A percentile compares a stretch with the other conserved stretches of the same genome.
These are phyloP conservation scores for Erysimum cheiranthoides DNA, from an alignment of 345 rosid genomes.

Conservation along the genomic window DNA sequence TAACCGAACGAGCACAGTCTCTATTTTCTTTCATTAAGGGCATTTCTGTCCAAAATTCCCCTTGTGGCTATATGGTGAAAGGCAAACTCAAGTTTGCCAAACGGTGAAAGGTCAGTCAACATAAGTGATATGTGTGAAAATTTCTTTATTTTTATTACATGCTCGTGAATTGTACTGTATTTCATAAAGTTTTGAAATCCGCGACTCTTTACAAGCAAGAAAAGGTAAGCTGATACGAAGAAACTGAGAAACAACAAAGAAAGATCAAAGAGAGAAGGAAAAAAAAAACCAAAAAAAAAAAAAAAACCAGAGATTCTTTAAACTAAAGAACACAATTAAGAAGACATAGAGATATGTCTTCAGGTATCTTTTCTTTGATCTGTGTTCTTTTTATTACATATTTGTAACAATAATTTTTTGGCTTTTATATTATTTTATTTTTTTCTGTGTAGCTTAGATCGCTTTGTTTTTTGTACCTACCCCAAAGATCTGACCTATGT, in stretches of 20 bases:
- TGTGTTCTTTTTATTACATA: neutral
- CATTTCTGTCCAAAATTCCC: no score
- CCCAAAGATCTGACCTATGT: neutral
- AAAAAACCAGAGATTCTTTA: neutral
- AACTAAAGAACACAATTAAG: neutral
- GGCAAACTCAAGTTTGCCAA: no score
- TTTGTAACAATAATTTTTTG: neutral
- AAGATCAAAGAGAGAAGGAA: neutral
- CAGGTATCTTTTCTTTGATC: constrained; percentile 15
- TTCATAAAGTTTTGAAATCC: constrained; percentile 5
- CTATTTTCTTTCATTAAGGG: no score
- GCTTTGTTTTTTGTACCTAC: constrained; percentile 1
- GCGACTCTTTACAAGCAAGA: constrained; percentile 1
- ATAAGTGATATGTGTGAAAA: no score
- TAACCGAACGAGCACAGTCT: no score
- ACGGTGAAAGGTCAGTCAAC: no score
- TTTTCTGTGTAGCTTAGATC: neutral
- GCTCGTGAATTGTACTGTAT: neutral
- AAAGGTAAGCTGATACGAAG: neutral
- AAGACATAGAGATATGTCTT: neutral
- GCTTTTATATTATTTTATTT: neutral
- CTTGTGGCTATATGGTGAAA: no score
- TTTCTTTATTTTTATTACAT: neutral
- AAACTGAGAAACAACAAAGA: neutral
- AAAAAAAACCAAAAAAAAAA: no score